A percentile compares a stretch with the other conserved stretches of the same genome.
These are phyloP conservation scores for Pseudohalonectria lignicola DNA, from an alignment of 2,329 filamentous ascomycete genomes.

Conservation along the genomic window DNA sequence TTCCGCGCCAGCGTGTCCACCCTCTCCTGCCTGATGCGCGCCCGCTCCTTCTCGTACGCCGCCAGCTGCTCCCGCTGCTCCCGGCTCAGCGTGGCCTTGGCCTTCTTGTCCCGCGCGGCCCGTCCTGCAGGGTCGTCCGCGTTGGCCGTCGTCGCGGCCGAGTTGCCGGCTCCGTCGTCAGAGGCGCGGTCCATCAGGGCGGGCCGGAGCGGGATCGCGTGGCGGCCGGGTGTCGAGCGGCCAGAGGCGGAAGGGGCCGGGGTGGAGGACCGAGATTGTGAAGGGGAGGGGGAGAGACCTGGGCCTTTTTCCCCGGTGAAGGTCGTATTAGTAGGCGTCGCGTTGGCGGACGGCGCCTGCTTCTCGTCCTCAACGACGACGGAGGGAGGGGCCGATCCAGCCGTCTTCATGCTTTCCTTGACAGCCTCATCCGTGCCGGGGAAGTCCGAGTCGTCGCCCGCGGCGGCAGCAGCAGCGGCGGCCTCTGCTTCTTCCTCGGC, in stretches of 20 bases:
- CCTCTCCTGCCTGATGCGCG: constrained; percentile 71
- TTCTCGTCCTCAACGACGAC: constrained; percentile 28
- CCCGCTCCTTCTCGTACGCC: constrained; percentile 79
- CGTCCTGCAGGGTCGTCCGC: constrained; percentile 62
- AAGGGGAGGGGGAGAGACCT: constrained; percentile 24
- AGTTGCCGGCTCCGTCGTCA: constrained; percentile 64
- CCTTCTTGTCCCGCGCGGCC: constrained; percentile 53
- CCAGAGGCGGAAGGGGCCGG: constrained; percentile 24
- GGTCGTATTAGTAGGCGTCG: too few relatives aligned
- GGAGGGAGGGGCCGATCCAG: constrained; percentile 17
- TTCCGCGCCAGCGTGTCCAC: constrained; percentile 77
- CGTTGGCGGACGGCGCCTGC: constrained; percentile 9
- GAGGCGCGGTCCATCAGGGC: constrained; percentile 77
- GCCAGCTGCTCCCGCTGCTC: constrained; percentile 89
- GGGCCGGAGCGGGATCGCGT: constrained; percentile 63
- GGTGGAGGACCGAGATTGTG: constrained; percentile 30
- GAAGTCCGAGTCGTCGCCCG: constrained; percentile 32
- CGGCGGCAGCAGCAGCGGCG: constrained; percentile 10
- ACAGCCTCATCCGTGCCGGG: constrained; percentile 46
- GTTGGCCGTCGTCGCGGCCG: too few relatives aligned
- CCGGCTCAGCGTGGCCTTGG: constrained; percentile 75
- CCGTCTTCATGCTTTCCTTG: constrained; percentile 38
- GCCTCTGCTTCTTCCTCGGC: constrained; percentile 45
- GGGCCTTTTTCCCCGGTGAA: too few relatives aligned
- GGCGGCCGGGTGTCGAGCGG: constrained; percentile 23